These are phyloP conservation scores for Auricularia cornea DNA, from an alignment of 768 basidiomycete species.

Conservation along the genomic window DNA sequence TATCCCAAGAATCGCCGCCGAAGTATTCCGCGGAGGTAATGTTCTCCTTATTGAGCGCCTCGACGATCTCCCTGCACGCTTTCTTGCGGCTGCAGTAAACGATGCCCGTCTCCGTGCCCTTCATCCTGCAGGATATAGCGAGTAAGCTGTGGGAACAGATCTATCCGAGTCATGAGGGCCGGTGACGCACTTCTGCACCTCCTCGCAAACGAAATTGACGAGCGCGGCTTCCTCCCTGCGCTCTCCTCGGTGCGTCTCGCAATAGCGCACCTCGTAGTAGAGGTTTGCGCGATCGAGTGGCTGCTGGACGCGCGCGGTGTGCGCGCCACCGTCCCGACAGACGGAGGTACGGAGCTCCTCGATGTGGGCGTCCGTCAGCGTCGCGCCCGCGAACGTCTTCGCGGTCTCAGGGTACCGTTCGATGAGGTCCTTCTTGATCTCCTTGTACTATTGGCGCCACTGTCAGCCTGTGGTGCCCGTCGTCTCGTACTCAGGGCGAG, in stretches of 20 bases:
- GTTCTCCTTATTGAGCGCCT: no score
- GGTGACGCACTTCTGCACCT: no score
- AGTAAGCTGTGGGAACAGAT: no score
- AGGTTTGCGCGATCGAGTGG: not conserved
- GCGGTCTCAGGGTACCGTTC: not conserved
- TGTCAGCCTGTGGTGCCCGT: not conserved
- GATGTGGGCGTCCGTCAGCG: not conserved
- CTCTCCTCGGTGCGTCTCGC: not conserved
- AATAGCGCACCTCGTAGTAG: not conserved
- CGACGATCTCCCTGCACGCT: no score
- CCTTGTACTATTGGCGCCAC: not conserved
- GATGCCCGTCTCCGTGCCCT: no score
- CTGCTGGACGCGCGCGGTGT: not conserved
- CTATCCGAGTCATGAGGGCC: no score
- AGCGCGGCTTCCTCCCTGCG: no score
- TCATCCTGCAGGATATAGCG: no score
- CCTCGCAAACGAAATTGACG: no score
- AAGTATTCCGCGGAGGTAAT: no score
- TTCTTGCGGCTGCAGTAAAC: no score
- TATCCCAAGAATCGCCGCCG: no score
- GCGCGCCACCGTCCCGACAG: not conserved
- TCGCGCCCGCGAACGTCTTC: not conserved
- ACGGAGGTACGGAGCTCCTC: not conserved
- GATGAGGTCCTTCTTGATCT: not conserved
- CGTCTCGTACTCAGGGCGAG: not conserved